phyloP scores from a whole-genome alignment of 225 moss, liverwort and hornwort species.

The Pseudisothecium myosuroides region DNA sequence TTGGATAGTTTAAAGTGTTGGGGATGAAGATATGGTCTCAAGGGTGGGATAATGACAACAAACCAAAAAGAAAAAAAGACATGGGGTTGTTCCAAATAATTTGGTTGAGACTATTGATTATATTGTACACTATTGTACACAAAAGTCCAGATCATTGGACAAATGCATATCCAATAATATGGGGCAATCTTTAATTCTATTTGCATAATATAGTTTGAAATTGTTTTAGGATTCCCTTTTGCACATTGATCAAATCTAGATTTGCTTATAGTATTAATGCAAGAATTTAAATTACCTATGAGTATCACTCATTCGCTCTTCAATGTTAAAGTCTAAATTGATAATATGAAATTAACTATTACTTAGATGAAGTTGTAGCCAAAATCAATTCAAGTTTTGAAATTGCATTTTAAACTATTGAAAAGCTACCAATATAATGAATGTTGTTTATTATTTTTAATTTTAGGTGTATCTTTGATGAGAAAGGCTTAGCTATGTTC shows the following conservation, averaged over 20 bases:
- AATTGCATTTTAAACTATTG: not conserved
- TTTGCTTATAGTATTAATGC: not conserved
- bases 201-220: not conserved
- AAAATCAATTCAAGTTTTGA: not conserved
- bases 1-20: not conserved
- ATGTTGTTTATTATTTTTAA: not conserved
- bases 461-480: not conserved
- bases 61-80: no score
- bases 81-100: accelerated
- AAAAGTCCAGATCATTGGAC: not conserved
- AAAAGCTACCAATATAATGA: not conserved
- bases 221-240: not conserved
- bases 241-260: not conserved
- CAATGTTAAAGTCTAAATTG: not conserved
- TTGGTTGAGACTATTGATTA: not conserved
- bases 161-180: not conserved
- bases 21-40: not conserved
- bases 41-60: not conserved
- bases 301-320: not conserved
- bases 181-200: not conserved
- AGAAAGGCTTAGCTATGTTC: no score
- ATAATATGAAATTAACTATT: not conserved
- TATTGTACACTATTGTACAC: accelerated
- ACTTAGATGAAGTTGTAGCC: not conserved
- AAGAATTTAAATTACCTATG: not conserved